Conservation (phyloP, 1,284 basidiomycete genomes). For the Irpex lacteus region DNA sequence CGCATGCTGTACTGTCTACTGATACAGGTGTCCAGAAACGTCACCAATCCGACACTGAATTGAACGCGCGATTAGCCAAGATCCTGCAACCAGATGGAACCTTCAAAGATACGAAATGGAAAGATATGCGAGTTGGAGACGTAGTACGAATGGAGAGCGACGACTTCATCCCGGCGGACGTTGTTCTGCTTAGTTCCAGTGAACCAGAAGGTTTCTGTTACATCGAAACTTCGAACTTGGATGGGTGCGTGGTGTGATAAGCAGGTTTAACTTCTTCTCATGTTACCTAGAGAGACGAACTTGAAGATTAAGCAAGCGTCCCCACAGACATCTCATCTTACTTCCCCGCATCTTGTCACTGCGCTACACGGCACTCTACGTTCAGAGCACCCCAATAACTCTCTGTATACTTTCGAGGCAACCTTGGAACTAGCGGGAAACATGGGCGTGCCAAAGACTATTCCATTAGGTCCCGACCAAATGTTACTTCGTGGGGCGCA, state of each 20-base stretch:
- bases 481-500: constrained; percentile 93
- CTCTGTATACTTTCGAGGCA: constrained; percentile 94
- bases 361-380: constrained; percentile 81
- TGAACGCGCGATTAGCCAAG: constrained; percentile 84
- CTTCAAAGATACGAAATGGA: constrained; percentile 85
- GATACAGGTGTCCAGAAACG: constrained; percentile 67
- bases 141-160: constrained; percentile 89
- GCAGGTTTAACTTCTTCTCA: constrained; percentile 4
- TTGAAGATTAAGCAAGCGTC: constrained; percentile 98
- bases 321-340: constrained; percentile 76
- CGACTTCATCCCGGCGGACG: constrained; percentile 95
- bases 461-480: constrained; percentile 95
- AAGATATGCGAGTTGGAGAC: constrained; percentile 89
- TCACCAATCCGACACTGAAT: constrained; percentile 90
- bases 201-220: constrained; percentile 98
- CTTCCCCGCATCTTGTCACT: constrained; percentile 73
- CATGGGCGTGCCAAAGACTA: constrained; percentile 66
- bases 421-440: constrained; percentile 67
- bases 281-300: constrained; percentile 77
- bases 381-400: constrained; percentile 97
- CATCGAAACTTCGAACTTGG: constrained; percentile 96
- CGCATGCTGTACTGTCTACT: background rate
- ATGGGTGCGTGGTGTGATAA: constrained; percentile 64
- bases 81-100: constrained; percentile 65
- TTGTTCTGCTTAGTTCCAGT: constrained; percentile 84